Evolutionary conservation across 768 basidiomycete genomes (phyloP), one percentile per base, ranked within the genome.

Genomic region (Lactarius psammicola): DNA sequence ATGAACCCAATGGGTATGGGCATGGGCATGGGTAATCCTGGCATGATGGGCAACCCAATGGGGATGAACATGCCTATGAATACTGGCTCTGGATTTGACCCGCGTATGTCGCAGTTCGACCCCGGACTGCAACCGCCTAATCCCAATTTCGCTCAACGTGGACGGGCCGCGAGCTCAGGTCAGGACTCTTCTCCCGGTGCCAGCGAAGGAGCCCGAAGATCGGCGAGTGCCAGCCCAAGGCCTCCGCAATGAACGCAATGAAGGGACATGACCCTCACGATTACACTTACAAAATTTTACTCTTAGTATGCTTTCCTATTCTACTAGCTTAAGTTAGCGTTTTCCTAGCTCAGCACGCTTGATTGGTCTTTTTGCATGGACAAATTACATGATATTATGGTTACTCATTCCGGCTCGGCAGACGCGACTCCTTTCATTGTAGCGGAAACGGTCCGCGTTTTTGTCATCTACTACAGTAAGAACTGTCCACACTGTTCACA

Each of bases 11-110:
- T 64, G 55, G 49, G 49, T 15, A 65, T 65, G 68, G 68, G 66
- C n/a, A 67, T 66, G 68, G 44, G 54, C 54, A 61, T 65, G 65
- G 36, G 56, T 13, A 66, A 28, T 18, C 65, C 65, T 1, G 56
- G 66, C 3, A 67, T 67, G 66, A 46, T 66, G 66, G 67, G 67
- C 18, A 38, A 54, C 1, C 58, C 58, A 0, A 67, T 67, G 66
- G 60, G 66, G 7, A 69, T 69, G 68, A 54, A 59, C 18, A 64
- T 69, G 59, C 68, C 64, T 38, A 69, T 70, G 68, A 69, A 62
- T 17, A 51, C 38, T 2, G 59, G 57, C 18, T 42, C 42, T 36
- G 63, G 53, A 62, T 65, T 62, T 46, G 68, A 69, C 31, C 61
- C 66, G 23, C 68, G 68, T 18, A 56, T 69, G 56, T 67, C 68